Evolutionary conservation across 805 yeast species (phyloP).

Genomic region (Limtongozyma cylindracea): DNA sequence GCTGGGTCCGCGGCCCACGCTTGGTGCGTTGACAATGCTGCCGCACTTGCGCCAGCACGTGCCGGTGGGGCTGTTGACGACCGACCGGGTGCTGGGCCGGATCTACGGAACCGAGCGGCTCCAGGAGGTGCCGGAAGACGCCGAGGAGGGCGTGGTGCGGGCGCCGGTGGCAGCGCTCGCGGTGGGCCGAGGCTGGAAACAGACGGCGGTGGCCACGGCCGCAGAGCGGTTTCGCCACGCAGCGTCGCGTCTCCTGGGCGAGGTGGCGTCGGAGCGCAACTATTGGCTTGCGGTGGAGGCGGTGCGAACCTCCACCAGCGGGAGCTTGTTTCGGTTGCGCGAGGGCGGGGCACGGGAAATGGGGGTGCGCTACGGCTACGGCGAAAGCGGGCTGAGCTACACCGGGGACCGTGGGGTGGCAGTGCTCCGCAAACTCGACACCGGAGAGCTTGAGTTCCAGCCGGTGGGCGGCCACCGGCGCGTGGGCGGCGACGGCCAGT

Average conservation of each 20-base stretch:
- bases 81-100: conserved; percentile 40
- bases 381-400: conserved; percentile 69
- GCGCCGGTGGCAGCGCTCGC: too few relatives aligned
- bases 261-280: conserved; percentile 29
- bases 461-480: conserved; percentile 8
- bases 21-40: conserved; percentile 73
- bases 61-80: conserved; percentile 49
- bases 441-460: conserved; percentile 10
- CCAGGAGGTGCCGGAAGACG: too few relatives aligned
- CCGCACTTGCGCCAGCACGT: conserved; percentile 53
- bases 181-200: conserved; percentile 60
- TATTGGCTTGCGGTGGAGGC: conserved; percentile 39
- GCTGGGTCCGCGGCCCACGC: conserved; percentile 62
- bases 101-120: conserved; percentile 28
- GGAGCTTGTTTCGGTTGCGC: too few relatives aligned
- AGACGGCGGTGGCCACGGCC: conserved; percentile 36
- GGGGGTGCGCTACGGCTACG: conserved; percentile 77
- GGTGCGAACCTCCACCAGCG: too few relatives aligned
- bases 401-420: conserved; percentile 50
- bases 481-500: conserved; percentile 9
- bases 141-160: too few relatives aligned
- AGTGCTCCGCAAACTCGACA: conserved; percentile 22
- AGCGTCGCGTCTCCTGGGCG: conserved; percentile 21
- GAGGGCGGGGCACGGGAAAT: conserved; percentile 23
- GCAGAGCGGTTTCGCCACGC: conserved; percentile 23